These are phyloP conservation scores for Mytilinidion resinicola DNA, from an alignment of 495 filamentous ascomycete genomes.

Conservation along the genomic window DNA sequence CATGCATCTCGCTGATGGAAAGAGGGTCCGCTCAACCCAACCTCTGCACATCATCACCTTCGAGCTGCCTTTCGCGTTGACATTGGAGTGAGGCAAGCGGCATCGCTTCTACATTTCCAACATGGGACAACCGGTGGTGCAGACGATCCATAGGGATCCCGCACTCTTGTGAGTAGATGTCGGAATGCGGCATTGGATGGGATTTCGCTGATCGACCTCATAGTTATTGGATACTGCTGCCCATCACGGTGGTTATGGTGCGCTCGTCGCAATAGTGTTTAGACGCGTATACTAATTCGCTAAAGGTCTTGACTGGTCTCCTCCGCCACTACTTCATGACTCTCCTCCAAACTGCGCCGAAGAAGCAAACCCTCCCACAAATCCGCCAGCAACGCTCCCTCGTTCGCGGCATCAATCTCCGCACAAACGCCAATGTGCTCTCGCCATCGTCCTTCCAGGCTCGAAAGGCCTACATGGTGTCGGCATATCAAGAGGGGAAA, in stretches of 20 bases:
- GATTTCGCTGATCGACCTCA: conserved; percentile 3
- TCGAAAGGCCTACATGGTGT: conserved; percentile 72
- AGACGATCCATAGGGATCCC: conserved; percentile 98
- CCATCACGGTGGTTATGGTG: conserved; percentile 97
- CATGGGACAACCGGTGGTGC: conserved; percentile 82
- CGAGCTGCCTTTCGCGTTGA: neutral
- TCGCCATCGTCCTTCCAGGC: conserved; percentile 66
- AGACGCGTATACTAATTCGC: neutral
- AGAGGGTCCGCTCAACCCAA: conserved; percentile 10
- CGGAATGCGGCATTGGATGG: neutral
- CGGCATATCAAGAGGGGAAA: conserved; percentile 72
- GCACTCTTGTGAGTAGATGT: conserved; percentile 72
- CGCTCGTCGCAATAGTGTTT: neutral
- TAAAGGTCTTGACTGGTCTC: conserved; percentile 83
- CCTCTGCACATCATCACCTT: conserved; percentile 10
- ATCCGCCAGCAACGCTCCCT: conserved; percentile 85
- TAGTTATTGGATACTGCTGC: conserved; percentile 97
- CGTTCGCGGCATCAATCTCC: conserved; percentile 76
- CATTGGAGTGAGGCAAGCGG: neutral
- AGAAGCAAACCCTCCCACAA: conserved; percentile 67
- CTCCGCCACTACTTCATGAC: conserved; percentile 92
- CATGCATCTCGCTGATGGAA: neutral
- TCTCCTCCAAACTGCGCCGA: conserved; percentile 79
- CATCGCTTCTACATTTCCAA: conserved; percentile 21
- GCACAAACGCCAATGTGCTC: conserved; percentile 68